phyloP scores from a whole-genome alignment of 768 basidiomycete genomes.

The Stropharia rugosoannulata region DNA sequence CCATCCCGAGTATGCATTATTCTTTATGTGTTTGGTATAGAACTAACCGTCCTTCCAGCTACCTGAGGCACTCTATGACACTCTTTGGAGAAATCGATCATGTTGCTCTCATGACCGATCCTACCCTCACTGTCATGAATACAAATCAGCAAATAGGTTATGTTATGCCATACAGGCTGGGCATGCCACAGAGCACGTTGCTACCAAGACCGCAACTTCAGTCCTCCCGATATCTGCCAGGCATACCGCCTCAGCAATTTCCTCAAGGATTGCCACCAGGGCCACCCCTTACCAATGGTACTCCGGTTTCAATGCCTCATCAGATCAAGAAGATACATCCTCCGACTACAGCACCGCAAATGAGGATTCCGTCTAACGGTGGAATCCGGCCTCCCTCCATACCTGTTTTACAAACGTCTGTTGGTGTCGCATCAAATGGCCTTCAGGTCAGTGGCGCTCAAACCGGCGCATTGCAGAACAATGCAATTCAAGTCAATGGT shows the following conservation, averaged over 20 bases:
- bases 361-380: conserved; percentile 61
- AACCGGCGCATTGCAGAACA: not conserved
- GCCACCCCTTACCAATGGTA: conserved; percentile 48
- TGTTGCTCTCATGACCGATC: conserved; percentile 48
- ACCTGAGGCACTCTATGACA: conserved; percentile 53
- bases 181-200: conserved; percentile 32
- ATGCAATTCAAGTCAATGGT: conserved; percentile 24
- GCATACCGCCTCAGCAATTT: conserved; percentile 20
- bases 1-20: conserved; percentile 43
- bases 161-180: conserved; percentile 50
- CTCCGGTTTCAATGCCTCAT: conserved; percentile 58
- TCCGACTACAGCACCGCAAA: conserved; percentile 49
- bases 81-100: conserved; percentile 58
- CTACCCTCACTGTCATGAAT: conserved; percentile 39
- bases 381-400: conserved; percentile 49
- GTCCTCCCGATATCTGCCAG: conserved; percentile 24
- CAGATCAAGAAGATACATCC: conserved; percentile 66
- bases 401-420: conserved; percentile 24
- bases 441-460: conserved; percentile 24
- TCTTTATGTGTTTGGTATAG: conserved; percentile 2
- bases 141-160: conserved; percentile 51
- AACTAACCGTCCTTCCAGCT: conserved; percentile 32
- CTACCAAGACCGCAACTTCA: conserved; percentile 13
- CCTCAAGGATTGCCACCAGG: conserved; percentile 24
- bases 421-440: conserved; percentile 13